A percentile compares a stretch with the other conserved stretches of the same genome.
Evolutionary conservation across 2,329 filamentous ascomycete genomes (phyloP).

Genomic region (Xenoacremonium recifei): DNA sequence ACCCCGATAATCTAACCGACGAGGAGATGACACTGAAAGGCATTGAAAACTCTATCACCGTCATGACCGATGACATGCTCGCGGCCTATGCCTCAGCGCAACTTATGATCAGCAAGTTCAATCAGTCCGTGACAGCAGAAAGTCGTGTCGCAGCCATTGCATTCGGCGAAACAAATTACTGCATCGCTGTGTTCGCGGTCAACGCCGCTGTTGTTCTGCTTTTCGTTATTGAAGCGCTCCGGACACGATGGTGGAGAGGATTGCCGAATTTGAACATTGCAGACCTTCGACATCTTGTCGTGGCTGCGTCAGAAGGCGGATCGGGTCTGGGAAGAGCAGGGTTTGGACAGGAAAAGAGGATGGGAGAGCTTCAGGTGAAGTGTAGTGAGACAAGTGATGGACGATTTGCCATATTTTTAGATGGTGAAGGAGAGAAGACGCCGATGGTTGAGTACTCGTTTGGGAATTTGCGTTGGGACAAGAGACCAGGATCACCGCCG

Average conservation of each 20-base stretch:
- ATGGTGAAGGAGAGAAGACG: neutral
- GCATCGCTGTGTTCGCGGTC: neutral
- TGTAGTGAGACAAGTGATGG: neutral
- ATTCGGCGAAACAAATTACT: neutral
- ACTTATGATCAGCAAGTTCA: neutral
- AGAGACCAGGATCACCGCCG: neutral
- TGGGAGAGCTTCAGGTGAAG: neutral
- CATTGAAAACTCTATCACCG: conserved; percentile 1
- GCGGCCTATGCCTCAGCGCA: neutral
- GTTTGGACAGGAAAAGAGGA: neutral
- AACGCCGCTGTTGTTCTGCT: neutral
- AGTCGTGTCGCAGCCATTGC: neutral
- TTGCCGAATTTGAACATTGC: conserved; percentile 14
- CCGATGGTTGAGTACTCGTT: neutral
- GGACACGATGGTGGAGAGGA: conserved; percentile 16
- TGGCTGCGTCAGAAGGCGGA: neutral
- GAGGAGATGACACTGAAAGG: neutral
- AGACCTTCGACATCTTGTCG: conserved; percentile 9
- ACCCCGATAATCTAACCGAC: neutral
- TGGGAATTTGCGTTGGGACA: neutral
- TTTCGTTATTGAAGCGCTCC: conserved; percentile 10
- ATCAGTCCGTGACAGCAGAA: neutral
- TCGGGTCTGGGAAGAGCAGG: conserved; percentile 7
- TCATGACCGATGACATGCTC: conserved; percentile 1
- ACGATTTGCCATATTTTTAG: neutral